Evolutionary conservation across 495 filamentous ascomycete species (phyloP), one percentile per base, ranked within the genome.

Genomic region (Delitschia confertaspora): DNA sequence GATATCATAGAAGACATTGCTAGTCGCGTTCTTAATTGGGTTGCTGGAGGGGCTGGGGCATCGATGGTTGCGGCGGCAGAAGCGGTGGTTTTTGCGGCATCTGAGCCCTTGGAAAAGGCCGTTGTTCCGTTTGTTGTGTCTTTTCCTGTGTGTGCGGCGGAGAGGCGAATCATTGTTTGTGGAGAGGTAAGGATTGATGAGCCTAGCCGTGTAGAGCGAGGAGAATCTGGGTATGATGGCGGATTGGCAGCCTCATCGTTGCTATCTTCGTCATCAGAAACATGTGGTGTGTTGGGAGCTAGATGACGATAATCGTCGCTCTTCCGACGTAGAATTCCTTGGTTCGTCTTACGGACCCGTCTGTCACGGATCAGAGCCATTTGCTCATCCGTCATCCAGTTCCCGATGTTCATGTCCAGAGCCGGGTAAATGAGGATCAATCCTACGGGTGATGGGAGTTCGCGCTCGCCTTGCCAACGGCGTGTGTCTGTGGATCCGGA

Each of bases 321-420:
- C 64, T 96, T 95, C 39, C 81, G 72, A 14, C 75, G 71, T 4
- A 95, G 59, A 38, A 96, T 75, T 32, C 73, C 70, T 43, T 72
- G 73, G 56, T 95, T 95, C 1, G 79, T 85, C 45, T 78, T 78
- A 2, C 88, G 76, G 43, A 74, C 77, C 39, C 76, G 71, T 29
- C 84, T 80, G 45, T 95, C 87, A 49, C 88, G 81, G 40, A 98
- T 95, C 27, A 96, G 65, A 0, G 84, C 72, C 85, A 95, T 91
- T 59, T 96, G 88, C 60, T 96, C 91, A 53, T 98, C 93, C 0
- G 82, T 86, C 88, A 98, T 95, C 91, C 91, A 98, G 54, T 86
- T 95, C n/a, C 84, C 83, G 37, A 96, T 95, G 59, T 87, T 94
- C 78, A 96, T 82, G 55, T 95, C 93, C 42, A 98, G 68, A 0